Conservation (phyloP, 805 yeast genomes). For the Starmerella tilneyi region DNA sequence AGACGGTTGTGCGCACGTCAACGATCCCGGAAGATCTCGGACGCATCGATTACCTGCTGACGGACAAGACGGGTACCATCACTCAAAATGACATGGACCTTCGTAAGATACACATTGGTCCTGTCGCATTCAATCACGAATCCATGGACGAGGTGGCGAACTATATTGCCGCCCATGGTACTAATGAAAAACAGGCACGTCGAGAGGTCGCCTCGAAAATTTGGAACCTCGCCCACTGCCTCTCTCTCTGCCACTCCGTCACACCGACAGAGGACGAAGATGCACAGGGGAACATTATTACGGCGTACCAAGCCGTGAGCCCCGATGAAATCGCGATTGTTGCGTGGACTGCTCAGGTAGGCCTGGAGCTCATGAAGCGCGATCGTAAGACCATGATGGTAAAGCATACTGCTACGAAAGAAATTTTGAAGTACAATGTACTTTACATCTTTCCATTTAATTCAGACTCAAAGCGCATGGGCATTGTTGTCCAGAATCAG, state of each 20-base stretch:
- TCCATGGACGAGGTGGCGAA: slow-evolving; percentile 79
- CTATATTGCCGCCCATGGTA: slow-evolving; percentile 36
- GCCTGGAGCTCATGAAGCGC: slow-evolving; percentile 66
- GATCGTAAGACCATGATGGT: slow-evolving; percentile 70
- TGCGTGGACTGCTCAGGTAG: slow-evolving; percentile 77
- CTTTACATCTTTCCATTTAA: slow-evolving; percentile 85
- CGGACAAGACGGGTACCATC: slow-evolving; percentile 94
- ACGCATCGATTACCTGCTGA: slow-evolving; percentile 78
- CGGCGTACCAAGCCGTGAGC: slow-evolving; percentile 89
- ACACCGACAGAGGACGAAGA: slow-evolving; percentile 68
- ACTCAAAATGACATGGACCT: slow-evolving; percentile 98
- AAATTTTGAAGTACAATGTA: slow-evolving; percentile 47
- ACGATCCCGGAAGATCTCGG: slow-evolving; percentile 98
- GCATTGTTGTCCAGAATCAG: slow-evolving; percentile 63
- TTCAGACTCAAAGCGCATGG: slow-evolving; percentile 95
- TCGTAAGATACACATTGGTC: slow-evolving; percentile 84
- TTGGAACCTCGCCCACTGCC: slow-evolving; percentile 65
- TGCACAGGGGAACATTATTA: slow-evolving; percentile 4
- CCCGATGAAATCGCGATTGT: slow-evolving; percentile 98
- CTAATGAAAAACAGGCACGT: slow-evolving; percentile 22
- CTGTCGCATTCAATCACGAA: slow-evolving; percentile 85
- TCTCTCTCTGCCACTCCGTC: slow-evolving; percentile 94
- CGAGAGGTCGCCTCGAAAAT: slow-evolving; percentile 69
- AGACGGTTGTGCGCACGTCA: slow-evolving; percentile 88
- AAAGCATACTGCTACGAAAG: slow-evolving; percentile 48